Percentiles rank a stretch among this genome's conserved stretches.
Evolutionary conservation across 2,329 filamentous ascomycete species (phyloP).

Genomic region (Colletotrichum incanum): DNA sequence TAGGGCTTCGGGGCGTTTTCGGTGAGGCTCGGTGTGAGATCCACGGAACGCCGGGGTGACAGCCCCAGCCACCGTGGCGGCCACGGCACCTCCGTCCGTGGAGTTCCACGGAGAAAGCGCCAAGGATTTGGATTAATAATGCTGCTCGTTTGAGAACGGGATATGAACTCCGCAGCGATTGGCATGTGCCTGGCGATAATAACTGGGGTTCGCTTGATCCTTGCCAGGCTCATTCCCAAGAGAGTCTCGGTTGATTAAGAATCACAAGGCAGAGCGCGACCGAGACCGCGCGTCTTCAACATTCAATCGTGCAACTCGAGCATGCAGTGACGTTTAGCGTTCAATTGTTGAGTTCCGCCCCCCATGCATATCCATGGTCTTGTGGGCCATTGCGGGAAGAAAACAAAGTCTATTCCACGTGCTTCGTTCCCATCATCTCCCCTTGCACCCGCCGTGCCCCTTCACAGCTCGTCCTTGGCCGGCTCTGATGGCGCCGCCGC

Average conservation of each 20-base stretch:
- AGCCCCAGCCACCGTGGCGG: conserved; percentile 23
- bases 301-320: not conserved
- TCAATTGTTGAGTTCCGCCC: no score
- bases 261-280: not conserved
- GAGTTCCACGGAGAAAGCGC: conserved; percentile 32
- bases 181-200: not conserved
- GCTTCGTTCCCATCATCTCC: not conserved
- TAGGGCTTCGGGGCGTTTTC: not conserved
- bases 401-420: not conserved
- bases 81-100: conserved; percentile 5
- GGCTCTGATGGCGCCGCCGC: conserved; percentile 4
- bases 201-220: not conserved
- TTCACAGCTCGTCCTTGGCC: conserved; percentile 33
- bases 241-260: not conserved
- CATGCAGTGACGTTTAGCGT: no score
- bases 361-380: no score
- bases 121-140: conserved; percentile 32
- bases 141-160: not conserved
- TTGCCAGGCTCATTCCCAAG: not conserved
- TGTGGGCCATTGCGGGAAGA: not conserved
- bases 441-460: not conserved
- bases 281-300: not conserved
- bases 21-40: conserved; percentile 10
- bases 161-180: not conserved
- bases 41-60: not conserved